phyloP scores from a whole-genome alignment of 1,139 yeast genomes.

The Wickerhamiella infanticola region DNA sequence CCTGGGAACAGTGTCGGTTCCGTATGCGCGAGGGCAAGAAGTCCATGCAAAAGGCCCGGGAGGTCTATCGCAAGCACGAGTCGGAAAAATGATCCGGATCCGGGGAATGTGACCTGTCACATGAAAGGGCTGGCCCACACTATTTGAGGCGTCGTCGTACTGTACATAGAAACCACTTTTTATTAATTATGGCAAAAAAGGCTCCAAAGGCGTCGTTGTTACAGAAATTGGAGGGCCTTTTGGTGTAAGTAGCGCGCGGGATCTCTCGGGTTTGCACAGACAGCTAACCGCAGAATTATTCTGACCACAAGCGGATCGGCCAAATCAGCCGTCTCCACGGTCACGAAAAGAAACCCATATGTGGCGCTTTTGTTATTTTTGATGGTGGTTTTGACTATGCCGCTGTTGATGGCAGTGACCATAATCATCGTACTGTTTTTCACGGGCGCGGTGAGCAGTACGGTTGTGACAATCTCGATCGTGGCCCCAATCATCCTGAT shows the following conservation, averaged over 20 bases:
- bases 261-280: background rate
- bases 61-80: conserved; percentile 7
- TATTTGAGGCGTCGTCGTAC: background rate
- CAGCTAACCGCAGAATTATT: background rate
- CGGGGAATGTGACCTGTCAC: background rate
- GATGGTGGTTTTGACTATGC: conserved; percentile 5
- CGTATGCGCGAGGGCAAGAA: conserved; percentile 47
- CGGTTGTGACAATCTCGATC: conserved; percentile 6
- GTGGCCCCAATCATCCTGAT: conserved; percentile 14
- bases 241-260: background rate
- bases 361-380: conserved; percentile 5
- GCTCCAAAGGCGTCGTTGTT: background rate
- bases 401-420: conserved; percentile 11
- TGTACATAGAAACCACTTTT: background rate
- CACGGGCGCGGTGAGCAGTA: conserved; percentile 6
- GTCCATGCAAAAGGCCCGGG: conserved; percentile 31
- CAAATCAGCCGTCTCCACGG: background rate
- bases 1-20: conserved; percentile 88
- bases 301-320: background rate
- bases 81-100: too few species aligned
- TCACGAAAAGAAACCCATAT: conserved; percentile 5
- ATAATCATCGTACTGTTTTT: conserved; percentile 3
- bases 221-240: background rate
- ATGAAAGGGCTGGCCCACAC: too few species aligned
- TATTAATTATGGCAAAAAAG: background rate